A percentile compares a stretch with the other conserved stretches of the same genome.
Conservation (phyloP, 192 early-diverging fungal genomes). For the Gigaspora rosea region DNA sequence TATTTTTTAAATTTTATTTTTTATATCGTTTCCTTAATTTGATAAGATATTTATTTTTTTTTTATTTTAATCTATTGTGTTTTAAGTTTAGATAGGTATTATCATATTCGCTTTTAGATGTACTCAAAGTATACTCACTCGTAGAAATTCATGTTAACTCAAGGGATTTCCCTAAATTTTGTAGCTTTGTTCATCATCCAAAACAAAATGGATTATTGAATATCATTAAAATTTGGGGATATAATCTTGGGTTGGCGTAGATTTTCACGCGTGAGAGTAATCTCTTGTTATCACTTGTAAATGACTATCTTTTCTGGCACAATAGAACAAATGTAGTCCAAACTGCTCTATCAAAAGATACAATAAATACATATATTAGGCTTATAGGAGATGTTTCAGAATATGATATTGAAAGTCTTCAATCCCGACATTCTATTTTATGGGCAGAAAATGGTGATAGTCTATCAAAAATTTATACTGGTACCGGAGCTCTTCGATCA, state of each 20-base stretch:
- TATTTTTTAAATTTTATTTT: constrained; percentile 4
- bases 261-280: neutral
- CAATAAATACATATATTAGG: constrained; percentile 49
- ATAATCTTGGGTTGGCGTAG: neutral
- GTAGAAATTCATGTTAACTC: no score
- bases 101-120: no score
- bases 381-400: constrained; percentile 34
- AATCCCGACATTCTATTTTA: constrained; percentile 58
- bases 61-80: no score
- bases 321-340: constrained; percentile 91
- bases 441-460: constrained; percentile 92
- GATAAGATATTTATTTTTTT: no score
- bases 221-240: no score
- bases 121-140: no score
- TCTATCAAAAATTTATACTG: constrained; percentile 91
- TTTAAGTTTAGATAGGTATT: no score
- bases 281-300: neutral
- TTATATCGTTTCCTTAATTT: neutral
- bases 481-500: constrained; percentile 94
- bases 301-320: neutral
- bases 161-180: no score
- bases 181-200: no score
- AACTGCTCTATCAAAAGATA: constrained; percentile 64
- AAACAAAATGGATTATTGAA: no score
- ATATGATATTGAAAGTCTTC: constrained; percentile 32